phyloP scores from a whole-genome alignment of 2,329 filamentous ascomycete genomes.

The Diaporthe citrichinensis region DNA sequence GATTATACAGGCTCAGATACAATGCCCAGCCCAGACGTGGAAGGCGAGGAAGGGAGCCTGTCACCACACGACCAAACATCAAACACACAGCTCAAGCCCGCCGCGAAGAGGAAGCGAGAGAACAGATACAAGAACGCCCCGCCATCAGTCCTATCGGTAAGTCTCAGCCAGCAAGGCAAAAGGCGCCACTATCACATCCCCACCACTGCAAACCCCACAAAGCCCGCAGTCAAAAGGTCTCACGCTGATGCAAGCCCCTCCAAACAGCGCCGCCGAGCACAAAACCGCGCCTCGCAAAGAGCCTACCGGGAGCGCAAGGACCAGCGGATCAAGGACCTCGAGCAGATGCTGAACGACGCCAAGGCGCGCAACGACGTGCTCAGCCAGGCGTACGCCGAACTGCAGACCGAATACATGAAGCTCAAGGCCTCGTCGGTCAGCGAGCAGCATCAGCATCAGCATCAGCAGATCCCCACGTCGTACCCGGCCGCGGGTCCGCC shows the following conservation, averaged over 20 bases:
- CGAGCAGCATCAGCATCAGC: constrained; percentile 38
- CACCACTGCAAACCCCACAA: not conserved
- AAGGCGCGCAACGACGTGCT: constrained; percentile 69
- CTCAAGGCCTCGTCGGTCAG: constrained; percentile 53
- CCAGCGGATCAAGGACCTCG: constrained; percentile 75
- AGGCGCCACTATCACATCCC: constrained; percentile 32
- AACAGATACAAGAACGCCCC: constrained; percentile 68
- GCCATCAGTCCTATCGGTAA: constrained; percentile 63
- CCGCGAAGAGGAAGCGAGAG: constrained; percentile 63
- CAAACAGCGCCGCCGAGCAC: constrained; percentile 67
- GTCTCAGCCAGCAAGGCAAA: constrained; percentile 41
- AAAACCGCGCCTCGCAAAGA: constrained; percentile 73
- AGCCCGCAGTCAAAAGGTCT: not conserved
- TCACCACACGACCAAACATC: constrained; percentile 43
- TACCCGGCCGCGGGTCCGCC: constrained; percentile 36
- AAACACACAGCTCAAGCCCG: constrained; percentile 51
- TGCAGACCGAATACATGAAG: constrained; percentile 61
- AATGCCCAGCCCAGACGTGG: constrained; percentile 44
- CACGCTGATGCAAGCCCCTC: constrained; percentile 7
- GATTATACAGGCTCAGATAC: constrained; percentile 39
- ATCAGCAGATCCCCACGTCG: constrained; percentile 37
- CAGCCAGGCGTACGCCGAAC: constrained; percentile 65
- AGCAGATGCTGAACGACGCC: constrained; percentile 67
- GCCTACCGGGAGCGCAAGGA: constrained; percentile 75
- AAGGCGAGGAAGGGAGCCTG: constrained; percentile 37